A percentile compares a stretch with the other conserved stretches of the same genome.
phyloP scores from a whole-genome alignment of 1,284 basidiomycete genomes.

The Heterobasidion annosum region DNA sequence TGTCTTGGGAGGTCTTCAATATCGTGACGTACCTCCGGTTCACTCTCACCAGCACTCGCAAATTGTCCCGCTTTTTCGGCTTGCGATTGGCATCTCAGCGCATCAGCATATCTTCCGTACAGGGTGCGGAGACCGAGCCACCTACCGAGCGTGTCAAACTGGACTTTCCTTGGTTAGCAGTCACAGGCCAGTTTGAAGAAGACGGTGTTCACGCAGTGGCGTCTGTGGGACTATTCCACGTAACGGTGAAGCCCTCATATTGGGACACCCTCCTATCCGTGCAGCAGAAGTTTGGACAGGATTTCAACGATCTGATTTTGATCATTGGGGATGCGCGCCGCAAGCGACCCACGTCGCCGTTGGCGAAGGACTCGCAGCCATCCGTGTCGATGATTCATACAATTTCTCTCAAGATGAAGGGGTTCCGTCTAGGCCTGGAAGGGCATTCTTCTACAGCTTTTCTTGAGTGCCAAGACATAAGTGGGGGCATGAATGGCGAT shows the following conservation, averaged over 20 bases:
- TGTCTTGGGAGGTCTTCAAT: conserved; percentile 59
- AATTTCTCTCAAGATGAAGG: conserved; percentile 58
- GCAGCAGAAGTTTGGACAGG: conserved; percentile 79
- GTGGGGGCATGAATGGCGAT: conserved; percentile 45
- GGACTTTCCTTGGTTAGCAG: conserved; percentile 52
- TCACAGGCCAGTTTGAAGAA: conserved; percentile 48
- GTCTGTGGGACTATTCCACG: conserved; percentile 56
- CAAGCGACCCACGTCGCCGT: conserved; percentile 21
- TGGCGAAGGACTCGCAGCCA: conserved; percentile 8
- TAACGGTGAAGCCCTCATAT: conserved; percentile 70
- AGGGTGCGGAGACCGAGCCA: neutral
- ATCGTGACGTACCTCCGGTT: conserved; percentile 38
- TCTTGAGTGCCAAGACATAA: conserved; percentile 66
- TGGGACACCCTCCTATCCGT: conserved; percentile 75
- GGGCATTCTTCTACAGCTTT: conserved; percentile 62
- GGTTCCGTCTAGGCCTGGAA: conserved; percentile 71
- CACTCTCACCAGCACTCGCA: conserved; percentile 23
- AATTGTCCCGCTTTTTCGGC: conserved; percentile 41
- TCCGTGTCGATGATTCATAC: conserved; percentile 25
- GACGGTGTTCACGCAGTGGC: conserved; percentile 42
- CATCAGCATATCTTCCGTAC: conserved; percentile 46
- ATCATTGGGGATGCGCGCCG: conserved; percentile 52
- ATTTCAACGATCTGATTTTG: conserved; percentile 72
- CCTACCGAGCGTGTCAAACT: conserved; percentile 37
- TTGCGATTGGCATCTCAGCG: conserved; percentile 54